Evolutionary conservation across 179 eudicot genomes (phyloP).

Genomic region (Spergularia azorica): DNA sequence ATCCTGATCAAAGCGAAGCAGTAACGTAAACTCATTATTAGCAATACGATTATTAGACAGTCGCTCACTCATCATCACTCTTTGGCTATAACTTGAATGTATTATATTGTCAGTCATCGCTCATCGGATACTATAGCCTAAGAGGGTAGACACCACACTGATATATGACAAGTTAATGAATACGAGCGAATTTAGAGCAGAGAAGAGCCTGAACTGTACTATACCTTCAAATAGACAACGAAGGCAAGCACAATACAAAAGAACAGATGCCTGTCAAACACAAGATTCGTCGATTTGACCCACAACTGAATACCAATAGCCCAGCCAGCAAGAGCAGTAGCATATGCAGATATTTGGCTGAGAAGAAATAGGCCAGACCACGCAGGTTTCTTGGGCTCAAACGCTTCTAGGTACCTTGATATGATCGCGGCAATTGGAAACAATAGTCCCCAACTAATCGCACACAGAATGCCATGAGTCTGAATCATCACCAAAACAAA

Average conservation of each 20-base stretch:
- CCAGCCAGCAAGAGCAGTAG: slow-evolving; percentile 77
- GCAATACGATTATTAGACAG: too few species aligned
- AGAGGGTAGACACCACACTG: neutral
- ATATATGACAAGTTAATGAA: neutral
- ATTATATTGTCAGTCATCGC: neutral
- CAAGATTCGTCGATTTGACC: slow-evolving; percentile 45
- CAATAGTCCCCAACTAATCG: slow-evolving; percentile 72
- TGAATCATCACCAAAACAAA: slow-evolving; percentile 24
- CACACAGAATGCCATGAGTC: slow-evolving; percentile 73
- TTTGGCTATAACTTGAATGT: neutral
- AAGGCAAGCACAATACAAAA: slow-evolving; percentile 35
- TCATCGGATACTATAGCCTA: too few species aligned
- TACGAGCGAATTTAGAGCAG: neutral
- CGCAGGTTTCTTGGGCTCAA: slow-evolving; percentile 60
- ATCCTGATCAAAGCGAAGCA: slow-evolving; percentile 4
- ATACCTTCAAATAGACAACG: slow-evolving; percentile 36
- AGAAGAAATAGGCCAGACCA: slow-evolving; percentile 65
- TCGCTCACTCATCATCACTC: too few species aligned
- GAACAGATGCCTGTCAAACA: slow-evolving; percentile 28
- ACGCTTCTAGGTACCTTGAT: slow-evolving; percentile 56
- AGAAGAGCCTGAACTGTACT: neutral
- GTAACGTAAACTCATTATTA: too few species aligned
- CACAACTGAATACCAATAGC: slow-evolving; percentile 73
- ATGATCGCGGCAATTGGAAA: slow-evolving; percentile 63
- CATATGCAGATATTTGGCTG: slow-evolving; percentile 60